phyloP scores from a whole-genome alignment of 2,329 filamentous ascomycete species.

The Pseudocercospora eumusae region DNA sequence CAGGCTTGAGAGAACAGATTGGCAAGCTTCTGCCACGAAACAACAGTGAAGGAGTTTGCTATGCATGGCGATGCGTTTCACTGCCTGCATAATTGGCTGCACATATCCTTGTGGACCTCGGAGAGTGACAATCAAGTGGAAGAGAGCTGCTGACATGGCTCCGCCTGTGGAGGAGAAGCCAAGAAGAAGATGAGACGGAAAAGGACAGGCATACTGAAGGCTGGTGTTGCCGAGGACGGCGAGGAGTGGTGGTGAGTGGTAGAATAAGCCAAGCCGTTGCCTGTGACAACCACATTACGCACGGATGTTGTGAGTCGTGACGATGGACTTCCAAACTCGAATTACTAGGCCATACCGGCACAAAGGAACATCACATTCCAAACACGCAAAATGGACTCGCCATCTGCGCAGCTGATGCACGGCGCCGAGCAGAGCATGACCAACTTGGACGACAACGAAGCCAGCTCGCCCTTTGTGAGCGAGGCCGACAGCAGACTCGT shows the following conservation, averaged over 20 bases:
- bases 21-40: background rate
- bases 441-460: slow-evolving; percentile 40
- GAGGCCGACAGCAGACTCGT: slow-evolving; percentile 43
- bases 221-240: background rate
- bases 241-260: background rate
- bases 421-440: slow-evolving; percentile 27
- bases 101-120: background rate
- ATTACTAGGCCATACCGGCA: slow-evolving; percentile 4
- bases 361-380: slow-evolving; percentile 6
- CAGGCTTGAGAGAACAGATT: background rate
- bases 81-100: background rate
- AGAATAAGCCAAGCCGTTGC: background rate
- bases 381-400: slow-evolving; percentile 28
- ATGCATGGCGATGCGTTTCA: background rate
- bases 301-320: background rate
- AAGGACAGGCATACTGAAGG: slow-evolving; percentile 8
- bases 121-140: background rate
- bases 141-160: no score
- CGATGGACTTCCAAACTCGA: background rate
- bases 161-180: slow-evolving; percentile 3
- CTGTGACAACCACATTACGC: background rate
- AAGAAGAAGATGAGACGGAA: background rate
- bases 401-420: slow-evolving; percentile 17
- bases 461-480: slow-evolving; percentile 53
- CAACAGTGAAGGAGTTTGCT: background rate